A percentile compares a stretch with the other conserved stretches of the same genome.
These are phyloP conservation scores for Chenopodium quinoa DNA, from an alignment of 148 eudicot species.

Conservation along the genomic window DNA sequence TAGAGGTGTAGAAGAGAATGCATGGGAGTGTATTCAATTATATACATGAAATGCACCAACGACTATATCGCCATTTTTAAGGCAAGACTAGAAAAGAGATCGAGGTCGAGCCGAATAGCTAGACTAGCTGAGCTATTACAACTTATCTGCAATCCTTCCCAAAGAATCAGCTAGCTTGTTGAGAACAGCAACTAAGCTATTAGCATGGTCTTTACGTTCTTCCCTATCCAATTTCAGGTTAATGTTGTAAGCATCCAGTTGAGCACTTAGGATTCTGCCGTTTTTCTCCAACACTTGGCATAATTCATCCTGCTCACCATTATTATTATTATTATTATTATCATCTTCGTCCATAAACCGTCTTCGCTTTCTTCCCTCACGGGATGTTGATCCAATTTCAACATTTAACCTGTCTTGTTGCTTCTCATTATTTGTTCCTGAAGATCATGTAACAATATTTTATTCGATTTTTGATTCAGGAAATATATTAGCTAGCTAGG, in stretches of 20 bases:
- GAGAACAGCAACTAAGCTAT: constrained; percentile 66
- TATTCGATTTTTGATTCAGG: no score
- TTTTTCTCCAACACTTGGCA: constrained; percentile 66
- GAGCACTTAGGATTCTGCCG: constrained; percentile 54
- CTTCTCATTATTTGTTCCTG: constrained; percentile 43
- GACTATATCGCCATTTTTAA: background rate
- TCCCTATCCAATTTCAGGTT: constrained; percentile 63
- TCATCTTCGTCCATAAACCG: constrained; percentile 41
- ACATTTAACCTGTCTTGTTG: constrained; percentile 33
- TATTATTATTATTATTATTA: background rate
- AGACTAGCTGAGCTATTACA: constrained; percentile 2
- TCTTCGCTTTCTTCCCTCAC: constrained; percentile 59
- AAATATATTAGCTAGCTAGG: no score
- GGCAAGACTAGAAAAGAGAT: background rate
- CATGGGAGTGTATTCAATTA: no score
- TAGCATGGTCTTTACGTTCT: constrained; percentile 62
- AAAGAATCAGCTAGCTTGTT: constrained; percentile 83
- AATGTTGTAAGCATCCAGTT: constrained; percentile 72
- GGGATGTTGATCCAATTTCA: constrained; percentile 44
- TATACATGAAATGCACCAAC: background rate
- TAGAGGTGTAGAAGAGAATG: background rate
- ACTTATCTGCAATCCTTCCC: constrained; percentile 85
- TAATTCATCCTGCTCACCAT: constrained; percentile 41
- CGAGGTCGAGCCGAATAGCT: no score
- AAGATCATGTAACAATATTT: background rate